Percentiles rank a stretch among this genome's conserved stretches.
Evolutionary conservation across 176 grass and related monocot genomes (phyloP).

Genomic region (Bonia amplexicaulis): DNA sequence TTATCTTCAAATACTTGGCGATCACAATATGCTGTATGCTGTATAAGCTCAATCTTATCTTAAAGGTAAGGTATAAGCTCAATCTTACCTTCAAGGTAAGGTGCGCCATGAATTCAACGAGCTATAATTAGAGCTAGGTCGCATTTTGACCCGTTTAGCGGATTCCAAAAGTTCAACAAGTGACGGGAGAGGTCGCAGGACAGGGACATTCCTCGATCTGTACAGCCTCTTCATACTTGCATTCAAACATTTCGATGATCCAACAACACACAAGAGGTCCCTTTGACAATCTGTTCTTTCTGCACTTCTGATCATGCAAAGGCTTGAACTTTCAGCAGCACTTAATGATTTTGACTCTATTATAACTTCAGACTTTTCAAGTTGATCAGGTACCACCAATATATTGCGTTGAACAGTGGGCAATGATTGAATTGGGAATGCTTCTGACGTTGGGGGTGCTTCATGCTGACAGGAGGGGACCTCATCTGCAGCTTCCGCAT

Average conservation of each 20-base stretch:
- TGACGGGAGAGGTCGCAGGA: conserved; percentile 70
- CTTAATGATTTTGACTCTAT: not conserved
- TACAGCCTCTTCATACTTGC: conserved; percentile 80
- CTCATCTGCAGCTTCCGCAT: not conserved
- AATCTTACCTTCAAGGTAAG: conserved; percentile 35
- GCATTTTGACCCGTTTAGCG: conserved; percentile 59
- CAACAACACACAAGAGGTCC: conserved; percentile 28
- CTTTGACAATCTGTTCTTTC: conserved; percentile 4
- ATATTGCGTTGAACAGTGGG: conserved; percentile 15
- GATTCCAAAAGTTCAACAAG: conserved; percentile 56
- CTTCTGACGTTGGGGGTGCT: conserved; percentile 6
- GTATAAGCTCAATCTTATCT: conserved; percentile 18
- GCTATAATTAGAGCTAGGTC: conserved; percentile 23
- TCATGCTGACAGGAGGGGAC: not conserved
- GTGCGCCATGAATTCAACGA: conserved; percentile 37
- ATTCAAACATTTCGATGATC: conserved; percentile 59
- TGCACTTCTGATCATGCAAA: conserved; percentile 16
- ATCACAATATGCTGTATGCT: not conserved
- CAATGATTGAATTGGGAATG: not conserved
- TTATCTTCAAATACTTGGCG: not conserved
- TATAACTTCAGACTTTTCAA: conserved; percentile 8
- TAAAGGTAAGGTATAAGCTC: not conserved
- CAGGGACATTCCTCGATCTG: conserved; percentile 78
- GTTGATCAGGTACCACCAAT: not conserved
- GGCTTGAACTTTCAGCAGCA: not conserved